Evolutionary conservation across 345 rosid genomes (phyloP), one percentile per base, ranked within the genome.

Genomic region (Leavenworthia alabamica): DNA sequence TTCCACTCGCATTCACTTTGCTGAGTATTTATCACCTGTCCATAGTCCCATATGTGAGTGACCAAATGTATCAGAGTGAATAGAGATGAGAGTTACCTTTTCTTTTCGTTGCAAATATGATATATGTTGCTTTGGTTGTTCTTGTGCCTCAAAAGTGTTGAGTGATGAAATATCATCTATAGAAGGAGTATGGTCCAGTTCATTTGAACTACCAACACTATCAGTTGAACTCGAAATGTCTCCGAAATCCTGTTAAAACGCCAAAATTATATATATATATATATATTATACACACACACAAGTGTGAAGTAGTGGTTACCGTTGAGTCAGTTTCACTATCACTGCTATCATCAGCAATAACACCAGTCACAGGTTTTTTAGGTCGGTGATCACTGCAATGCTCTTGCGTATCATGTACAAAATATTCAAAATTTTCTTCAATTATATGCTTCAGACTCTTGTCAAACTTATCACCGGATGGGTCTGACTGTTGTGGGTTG

Each of bases 311-410:
- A 15, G 23, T 24, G 26, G 5, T 52, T 68, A 68, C 73, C 67
- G 12, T 52, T 60, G 73, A 68, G 54, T 51, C 65, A 49, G 58
- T 49, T 41, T 68, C 73, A 52, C 2, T 4, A 17, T 68, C 73
- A 52, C 66, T 24, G 66, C 60, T 41, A n/a, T 33, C 37, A 60
- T 36, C 48, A 1, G 41, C 0, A 3, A 60, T 4, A 54, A 35
- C 5, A 20, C 56, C 35, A 9, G 43, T 19, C 3, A 60, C 56
- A 9, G 73, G 62, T 3, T 45, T 36, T 53, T 36, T 61, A 0
- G 73, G 68, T 7, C 17, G 43, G 56, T 69, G 0, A 7, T 13
- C 10, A 47, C 6, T 69, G 27, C 0, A 14, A 36, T 69, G 12
- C 13, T 61, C 29, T 59, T 53, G 27, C 73, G 45, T 53, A 17